phyloP scores from a whole-genome alignment of 1,284 basidiomycete genomes.

The Peniophora sp. region DNA sequence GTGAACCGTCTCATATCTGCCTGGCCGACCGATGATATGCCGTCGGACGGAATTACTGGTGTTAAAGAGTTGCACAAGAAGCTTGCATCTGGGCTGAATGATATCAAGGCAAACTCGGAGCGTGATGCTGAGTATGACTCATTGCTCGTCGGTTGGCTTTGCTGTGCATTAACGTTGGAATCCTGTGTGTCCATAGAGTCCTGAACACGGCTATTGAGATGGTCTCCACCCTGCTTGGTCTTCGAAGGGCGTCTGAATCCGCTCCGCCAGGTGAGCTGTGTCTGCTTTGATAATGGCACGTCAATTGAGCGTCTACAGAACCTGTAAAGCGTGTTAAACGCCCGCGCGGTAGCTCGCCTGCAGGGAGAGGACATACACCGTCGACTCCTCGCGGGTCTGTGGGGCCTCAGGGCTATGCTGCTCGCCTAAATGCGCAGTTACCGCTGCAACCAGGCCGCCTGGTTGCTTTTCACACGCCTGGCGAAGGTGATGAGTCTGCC shows the following conservation, averaged over 20 bases:
- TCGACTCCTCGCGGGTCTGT: slow-evolving; percentile 44
- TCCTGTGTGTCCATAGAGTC: slow-evolving; percentile 32
- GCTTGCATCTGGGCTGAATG: slow-evolving; percentile 48
- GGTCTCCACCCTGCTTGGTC: slow-evolving; percentile 57
- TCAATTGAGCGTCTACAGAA: not conserved
- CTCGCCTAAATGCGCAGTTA: slow-evolving; percentile 49
- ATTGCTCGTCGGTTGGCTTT: not conserved
- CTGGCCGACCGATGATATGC: slow-evolving; percentile 64
- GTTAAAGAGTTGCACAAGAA: slow-evolving; percentile 59
- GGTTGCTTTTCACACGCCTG: slow-evolving; percentile 71
- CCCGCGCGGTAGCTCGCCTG: slow-evolving; percentile 60
- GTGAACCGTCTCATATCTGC: slow-evolving; percentile 62
- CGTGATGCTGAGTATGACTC: slow-evolving; percentile 54
- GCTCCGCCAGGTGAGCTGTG: slow-evolving; percentile 40
- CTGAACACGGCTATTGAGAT: slow-evolving; percentile 66
- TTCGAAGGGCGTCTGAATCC: slow-evolving; percentile 61
- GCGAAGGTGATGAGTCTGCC: slow-evolving; percentile 53
- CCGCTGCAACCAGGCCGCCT: slow-evolving; percentile 65
- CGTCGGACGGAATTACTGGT: slow-evolving; percentile 56
- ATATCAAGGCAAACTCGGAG: slow-evolving; percentile 52
- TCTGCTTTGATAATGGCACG: not conserved
- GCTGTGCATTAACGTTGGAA: slow-evolving; percentile 4
- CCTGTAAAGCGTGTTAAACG: slow-evolving; percentile 71
- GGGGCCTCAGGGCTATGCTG: slow-evolving; percentile 41
- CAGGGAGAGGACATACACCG: slow-evolving; percentile 25